Base-by-base conservation (phyloP, 202 grass and related monocot genomes). In the Hordeum pubiflorum region DNA sequence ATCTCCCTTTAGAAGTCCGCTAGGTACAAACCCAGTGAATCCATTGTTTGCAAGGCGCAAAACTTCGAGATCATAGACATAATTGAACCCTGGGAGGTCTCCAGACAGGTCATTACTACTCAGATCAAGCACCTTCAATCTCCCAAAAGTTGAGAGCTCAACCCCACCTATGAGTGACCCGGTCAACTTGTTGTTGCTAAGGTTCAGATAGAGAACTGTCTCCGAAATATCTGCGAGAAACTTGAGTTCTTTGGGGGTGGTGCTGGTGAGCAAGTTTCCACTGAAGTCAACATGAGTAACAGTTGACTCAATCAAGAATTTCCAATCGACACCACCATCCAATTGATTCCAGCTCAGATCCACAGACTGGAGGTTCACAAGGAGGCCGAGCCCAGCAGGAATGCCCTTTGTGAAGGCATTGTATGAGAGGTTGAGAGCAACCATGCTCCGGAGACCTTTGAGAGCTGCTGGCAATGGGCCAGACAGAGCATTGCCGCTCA, bases 31-130 rank as follows among this genome's bases (percentile, higher is more conserved):
- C 15, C 96, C 96, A 61, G 89, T 91, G 77, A 99, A 99, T 8
- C 65, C 87, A 63, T 99, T 99, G 81, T 90, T 93, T 61, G 85
- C 87, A 5, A 99, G 85, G 52, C 92, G 85, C 78, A 99, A 67
- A 90, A 96, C 85, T 84, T 99, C 96, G 1, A 99, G 93, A 85
- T 99, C 96, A 66, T 99, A 99, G 7, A 99, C 92, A 93, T 99
- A 99, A 87, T 99, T 93, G 85, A 99, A 99, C 21, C 96, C 96
- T 17, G 96, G 96, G 12, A 99, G 87, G 61, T 99, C 96, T 34
- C 96, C 96, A 27, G 80, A 91, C 56, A 99, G 76, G 64, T 83
- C 85, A 79, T 99, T 99, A 72, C 89, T 88, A 75, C 96, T 96
- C 32, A 99, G 76, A 90, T 99, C 96, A 85, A 99, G 82, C 74